phyloP scores from a whole-genome alignment of 768 basidiomycete genomes.

The Xerocomellus chrysenteron region DNA sequence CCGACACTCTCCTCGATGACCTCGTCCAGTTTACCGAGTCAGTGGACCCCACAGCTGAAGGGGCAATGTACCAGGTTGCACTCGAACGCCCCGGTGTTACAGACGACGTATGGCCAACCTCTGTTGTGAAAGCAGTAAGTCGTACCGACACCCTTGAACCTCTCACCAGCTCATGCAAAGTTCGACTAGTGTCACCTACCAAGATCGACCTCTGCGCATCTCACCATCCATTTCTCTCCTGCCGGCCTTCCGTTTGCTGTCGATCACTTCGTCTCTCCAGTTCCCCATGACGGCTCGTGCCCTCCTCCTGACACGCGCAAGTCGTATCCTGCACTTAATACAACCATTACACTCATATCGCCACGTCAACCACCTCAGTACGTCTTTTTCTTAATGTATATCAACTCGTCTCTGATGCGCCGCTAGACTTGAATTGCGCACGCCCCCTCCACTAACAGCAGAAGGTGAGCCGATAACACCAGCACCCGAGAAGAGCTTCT shows the following conservation, averaged over 20 bases:
- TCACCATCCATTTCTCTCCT: slow-evolving; percentile 54
- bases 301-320: slow-evolving; percentile 27
- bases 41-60: slow-evolving; percentile 38
- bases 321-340: slow-evolving; percentile 38
- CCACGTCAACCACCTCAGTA: slow-evolving; percentile 59
- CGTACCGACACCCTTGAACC: slow-evolving; percentile 49
- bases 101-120: slow-evolving; percentile 35
- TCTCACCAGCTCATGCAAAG: slow-evolving; percentile 14
- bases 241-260: slow-evolving; percentile 56
- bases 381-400: slow-evolving; percentile 18
- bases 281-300: slow-evolving; percentile 70
- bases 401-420: neutral
- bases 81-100: slow-evolving; percentile 47
- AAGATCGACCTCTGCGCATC: slow-evolving; percentile 49
- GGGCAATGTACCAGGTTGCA: slow-evolving; percentile 70
- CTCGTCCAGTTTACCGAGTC: slow-evolving; percentile 43
- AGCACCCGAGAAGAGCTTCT: slow-evolving; percentile 68
- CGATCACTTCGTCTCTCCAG: slow-evolving; percentile 69
- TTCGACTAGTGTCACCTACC: slow-evolving; percentile 63
- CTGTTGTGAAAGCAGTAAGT: slow-evolving; percentile 42
- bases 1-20: slow-evolving; percentile 46
- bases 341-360: slow-evolving; percentile 52
- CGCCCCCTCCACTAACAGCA: slow-evolving; percentile 63
- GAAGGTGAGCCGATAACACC: slow-evolving; percentile 64
- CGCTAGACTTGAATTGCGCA: slow-evolving; percentile 62